Base-by-base conservation (phyloP, 2,329 filamentous ascomycete species). In the Dactylellina sp. region DNA sequence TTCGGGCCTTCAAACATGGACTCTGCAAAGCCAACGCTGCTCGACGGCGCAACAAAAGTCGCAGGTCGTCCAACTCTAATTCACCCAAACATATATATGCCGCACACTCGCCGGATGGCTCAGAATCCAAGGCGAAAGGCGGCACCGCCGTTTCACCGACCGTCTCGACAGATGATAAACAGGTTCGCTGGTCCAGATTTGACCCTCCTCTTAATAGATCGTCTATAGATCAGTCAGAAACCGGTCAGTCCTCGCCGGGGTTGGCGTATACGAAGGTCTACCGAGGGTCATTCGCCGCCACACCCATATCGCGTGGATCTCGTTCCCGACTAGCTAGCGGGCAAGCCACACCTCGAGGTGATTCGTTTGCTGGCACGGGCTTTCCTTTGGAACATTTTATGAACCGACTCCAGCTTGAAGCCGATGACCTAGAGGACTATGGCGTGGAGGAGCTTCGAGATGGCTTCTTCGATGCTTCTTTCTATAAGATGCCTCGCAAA, bases 401-500 rank as follows among this genome's bases (percentile, higher is more conserved):
- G 52, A 65, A 32, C 28, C 52, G 70, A 20, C 55, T 74, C 4
- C 70, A 81, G 40, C 76, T 83, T 14, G 81, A 83, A 52, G 76
- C 77, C 75, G 77, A 78, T 42, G 77, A 78, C 22, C 76, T 78
- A 44, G 77, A 78, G 44, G 81, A 81, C n/a, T 83, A 83, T 76
- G 82, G 81, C 4, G 78, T 83, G 2, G 80, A 82, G 63, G 82
- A 83, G 71, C 75, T 80, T 25, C 79, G 82, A 64, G 82, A 83
- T 78, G 82, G 82, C 1, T 83, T 83, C 71, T 83, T 83, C 64
- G 82, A 83, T 78, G 81, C 81, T 3, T 78, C 80, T 0, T 83
- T 83, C 63, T 79, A 85, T 71, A 74, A 74, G 42, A 74, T 74
- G 70, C 39, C 70, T 18, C 39, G 70, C 18, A 74, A 62, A n/a